These are phyloP conservation scores for Moricandia arvensis DNA, from an alignment of 345 rosid genomes.

Conservation along the genomic window DNA sequence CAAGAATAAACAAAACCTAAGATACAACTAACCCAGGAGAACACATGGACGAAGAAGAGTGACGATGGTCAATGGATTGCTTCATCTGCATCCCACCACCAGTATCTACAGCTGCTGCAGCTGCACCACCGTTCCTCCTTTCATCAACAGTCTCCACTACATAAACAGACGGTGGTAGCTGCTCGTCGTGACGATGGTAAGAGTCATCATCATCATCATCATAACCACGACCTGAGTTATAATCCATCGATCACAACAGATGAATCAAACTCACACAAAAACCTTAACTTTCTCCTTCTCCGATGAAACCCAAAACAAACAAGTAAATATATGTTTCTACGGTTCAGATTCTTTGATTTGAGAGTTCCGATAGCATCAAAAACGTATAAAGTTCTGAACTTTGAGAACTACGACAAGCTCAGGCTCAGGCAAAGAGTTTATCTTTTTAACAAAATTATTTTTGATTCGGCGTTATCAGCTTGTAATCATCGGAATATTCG, in stretches of 20 bases:
- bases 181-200: conserved; percentile 15
- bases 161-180: conserved; percentile 24
- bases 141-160: conserved; percentile 26
- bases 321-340: background rate
- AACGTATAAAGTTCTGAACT: background rate
- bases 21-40: conserved; percentile 39
- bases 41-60: conserved; percentile 32
- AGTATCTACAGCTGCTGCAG: conserved; percentile 20
- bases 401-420: background rate
- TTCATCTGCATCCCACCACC: conserved; percentile 34
- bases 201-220: conserved; percentile 27
- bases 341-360: background rate
- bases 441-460: background rate
- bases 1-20: background rate
- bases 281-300: conserved; percentile 20
- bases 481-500: conserved; percentile 10
- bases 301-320: background rate
- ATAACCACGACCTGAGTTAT: conserved; percentile 28
- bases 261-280: conserved; percentile 1
- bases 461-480: conserved; percentile 27
- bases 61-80: conserved; percentile 30
- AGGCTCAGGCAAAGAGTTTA: conserved; percentile 15
- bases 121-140: conserved; percentile 19
- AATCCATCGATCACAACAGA: conserved; percentile 38
- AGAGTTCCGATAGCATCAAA: background rate